These are phyloP conservation scores for Schizopora paradoxa DNA, from an alignment of 1,284 basidiomycete species.

Conservation along the genomic window DNA sequence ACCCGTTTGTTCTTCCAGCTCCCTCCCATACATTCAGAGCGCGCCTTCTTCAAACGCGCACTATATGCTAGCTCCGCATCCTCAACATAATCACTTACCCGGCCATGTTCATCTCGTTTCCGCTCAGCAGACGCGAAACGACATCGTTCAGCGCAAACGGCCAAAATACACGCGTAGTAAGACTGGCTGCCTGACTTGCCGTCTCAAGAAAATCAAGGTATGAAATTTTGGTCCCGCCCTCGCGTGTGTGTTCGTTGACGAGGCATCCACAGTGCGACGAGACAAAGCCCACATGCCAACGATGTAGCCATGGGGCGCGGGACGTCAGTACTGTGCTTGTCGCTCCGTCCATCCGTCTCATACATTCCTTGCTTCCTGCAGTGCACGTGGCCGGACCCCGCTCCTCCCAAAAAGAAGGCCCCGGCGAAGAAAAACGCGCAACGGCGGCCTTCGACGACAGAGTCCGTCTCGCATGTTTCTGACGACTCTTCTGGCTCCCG, in stretches of 20 bases:
- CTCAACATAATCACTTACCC: constrained; percentile 12
- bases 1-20: constrained; percentile 4
- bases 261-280: constrained; percentile 63
- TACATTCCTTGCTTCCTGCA: constrained; percentile 25
- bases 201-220: constrained; percentile 84
- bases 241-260: constrained; percentile 16
- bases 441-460: constrained; percentile 6
- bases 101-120: constrained; percentile 42
- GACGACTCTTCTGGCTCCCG: constrained; percentile 13
- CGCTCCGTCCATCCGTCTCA: constrained; percentile 11
- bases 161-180: constrained; percentile 85
- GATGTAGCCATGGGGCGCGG: constrained; percentile 73
- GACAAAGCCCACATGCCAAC: constrained; percentile 71
- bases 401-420: constrained; percentile 55
- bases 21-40: constrained; percentile 4
- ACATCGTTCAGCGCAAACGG: constrained; percentile 60
- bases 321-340: constrained; percentile 44
- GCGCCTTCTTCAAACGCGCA: constrained; percentile 7
- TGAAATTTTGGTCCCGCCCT: constrained; percentile 22
- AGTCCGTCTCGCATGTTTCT: constrained; percentile 16
- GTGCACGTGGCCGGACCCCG: constrained; percentile 80
- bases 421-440: constrained; percentile 18
- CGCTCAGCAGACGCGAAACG: constrained; percentile 39
- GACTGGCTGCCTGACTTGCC: constrained; percentile 78
- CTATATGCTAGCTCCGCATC: constrained; percentile 14